Evolutionary conservation across 2,329 filamentous ascomycete genomes (phyloP).

Genomic region (Endoconidiophora laricicola): DNA sequence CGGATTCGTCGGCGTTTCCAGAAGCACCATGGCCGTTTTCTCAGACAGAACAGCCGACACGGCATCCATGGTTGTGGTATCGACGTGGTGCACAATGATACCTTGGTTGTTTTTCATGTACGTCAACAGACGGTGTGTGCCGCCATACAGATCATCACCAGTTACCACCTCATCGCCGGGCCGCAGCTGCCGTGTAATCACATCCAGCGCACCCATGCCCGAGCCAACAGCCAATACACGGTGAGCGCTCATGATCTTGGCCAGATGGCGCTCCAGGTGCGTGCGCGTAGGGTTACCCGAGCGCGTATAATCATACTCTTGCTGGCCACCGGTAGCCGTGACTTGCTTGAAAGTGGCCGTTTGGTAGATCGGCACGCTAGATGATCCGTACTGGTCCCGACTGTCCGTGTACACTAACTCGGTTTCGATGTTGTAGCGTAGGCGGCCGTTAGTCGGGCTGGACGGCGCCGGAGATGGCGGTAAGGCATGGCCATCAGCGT

Average conservation of each 20-base stretch:
- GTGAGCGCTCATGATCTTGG: conserved; percentile 95
- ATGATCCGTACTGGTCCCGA: conserved; percentile 92
- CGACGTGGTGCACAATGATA: conserved; percentile 89
- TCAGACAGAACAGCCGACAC: conserved; percentile 52
- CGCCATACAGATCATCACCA: conserved; percentile 91
- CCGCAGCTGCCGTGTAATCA: conserved; percentile 77
- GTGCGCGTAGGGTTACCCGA: conserved; percentile 94
- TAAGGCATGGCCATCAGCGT: conserved; percentile 71
- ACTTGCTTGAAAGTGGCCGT: conserved; percentile 96
- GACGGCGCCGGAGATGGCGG: conserved; percentile 88
- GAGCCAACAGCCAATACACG: conserved; percentile 87
- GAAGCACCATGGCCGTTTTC: conserved; percentile 87
- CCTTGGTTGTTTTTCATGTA: conserved; percentile 79
- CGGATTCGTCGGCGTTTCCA: conserved; percentile 94
- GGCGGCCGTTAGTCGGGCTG: conserved; percentile 64
- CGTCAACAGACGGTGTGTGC: conserved; percentile 82
- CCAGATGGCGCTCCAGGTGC: conserved; percentile 87
- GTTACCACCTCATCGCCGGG: conserved; percentile 96
- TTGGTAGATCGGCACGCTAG: conserved; percentile 94
- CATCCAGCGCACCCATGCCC: conserved; percentile 92
- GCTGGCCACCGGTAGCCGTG: conserved; percentile 57
- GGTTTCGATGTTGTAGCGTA: conserved; percentile 81
- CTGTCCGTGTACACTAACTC: conserved; percentile 93
- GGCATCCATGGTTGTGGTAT: conserved; percentile 64
- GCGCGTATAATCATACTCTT: conserved; percentile 95